Percentiles rank a stretch among this genome's conserved stretches.
Evolutionary conservation across 345 rosid species (phyloP).

Genomic region (Gossypium stocksii): DNA sequence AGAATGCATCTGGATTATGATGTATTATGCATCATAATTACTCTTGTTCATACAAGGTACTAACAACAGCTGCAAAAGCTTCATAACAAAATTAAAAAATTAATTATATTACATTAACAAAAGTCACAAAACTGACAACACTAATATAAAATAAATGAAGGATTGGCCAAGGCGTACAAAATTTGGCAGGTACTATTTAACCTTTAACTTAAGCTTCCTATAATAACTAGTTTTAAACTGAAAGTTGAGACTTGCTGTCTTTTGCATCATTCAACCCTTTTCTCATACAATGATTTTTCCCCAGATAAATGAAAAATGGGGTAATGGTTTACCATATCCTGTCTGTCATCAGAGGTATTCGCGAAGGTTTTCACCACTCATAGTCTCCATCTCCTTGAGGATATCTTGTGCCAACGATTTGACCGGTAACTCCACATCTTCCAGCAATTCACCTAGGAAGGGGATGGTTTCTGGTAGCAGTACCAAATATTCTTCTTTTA

Average conservation of each 20-base stretch:
- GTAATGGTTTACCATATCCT: background rate
- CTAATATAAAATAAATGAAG: no score
- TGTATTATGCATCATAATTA: no score
- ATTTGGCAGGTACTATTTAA: no score
- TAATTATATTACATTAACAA: background rate
- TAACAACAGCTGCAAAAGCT: no score
- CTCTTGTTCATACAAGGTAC: no score
- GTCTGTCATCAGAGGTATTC: conserved; percentile 50
- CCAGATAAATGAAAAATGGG: no score
- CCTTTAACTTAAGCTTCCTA: background rate
- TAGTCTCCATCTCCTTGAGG: conserved; percentile 73
- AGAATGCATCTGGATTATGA: no score
- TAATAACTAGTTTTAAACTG: background rate
- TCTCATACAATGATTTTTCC: background rate
- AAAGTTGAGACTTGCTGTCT: background rate
- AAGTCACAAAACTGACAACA: background rate
- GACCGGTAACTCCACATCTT: conserved; percentile 76
- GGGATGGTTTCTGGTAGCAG: conserved; percentile 80
- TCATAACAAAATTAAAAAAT: no score
- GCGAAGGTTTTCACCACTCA: conserved; percentile 79
- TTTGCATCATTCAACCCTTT: background rate
- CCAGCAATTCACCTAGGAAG: conserved; percentile 82
- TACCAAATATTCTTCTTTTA: conserved; percentile 86
- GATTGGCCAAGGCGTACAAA: no score
- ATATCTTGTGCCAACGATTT: conserved; percentile 80